These are phyloP conservation scores for Astragalus membranaceus DNA, from an alignment of 306 rosid species.

Conservation along the genomic window DNA sequence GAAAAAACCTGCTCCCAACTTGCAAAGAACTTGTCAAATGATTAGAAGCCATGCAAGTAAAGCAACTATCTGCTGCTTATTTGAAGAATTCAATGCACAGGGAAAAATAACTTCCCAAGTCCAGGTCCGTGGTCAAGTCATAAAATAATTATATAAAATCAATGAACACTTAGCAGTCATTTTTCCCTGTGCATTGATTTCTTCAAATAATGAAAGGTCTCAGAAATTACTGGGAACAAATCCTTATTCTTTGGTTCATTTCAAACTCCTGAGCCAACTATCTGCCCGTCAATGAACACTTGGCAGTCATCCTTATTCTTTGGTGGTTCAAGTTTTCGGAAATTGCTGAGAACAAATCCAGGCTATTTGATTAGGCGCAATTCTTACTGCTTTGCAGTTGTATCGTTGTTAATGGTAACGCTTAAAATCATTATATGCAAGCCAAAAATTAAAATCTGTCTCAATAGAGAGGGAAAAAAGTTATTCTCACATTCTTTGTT, in stretches of 20 bases:
- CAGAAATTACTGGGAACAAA: too few relatives aligned
- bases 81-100: not conserved
- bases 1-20: not conserved
- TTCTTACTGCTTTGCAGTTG: not conserved
- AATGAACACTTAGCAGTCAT: not conserved
- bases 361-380: not conserved
- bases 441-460: not conserved
- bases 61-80: not conserved
- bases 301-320: too few relatives aligned
- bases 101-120: not conserved
- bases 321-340: not conserved
- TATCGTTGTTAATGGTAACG: not conserved
- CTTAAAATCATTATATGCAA: slow-evolving; percentile 7
- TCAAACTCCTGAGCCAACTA: too few relatives aligned
- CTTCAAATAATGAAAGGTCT: too few relatives aligned
- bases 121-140: not conserved
- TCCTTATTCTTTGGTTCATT: not conserved
- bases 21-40: not conserved
- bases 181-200: too few relatives aligned
- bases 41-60: not conserved
- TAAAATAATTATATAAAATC: not conserved
- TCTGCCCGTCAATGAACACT: too few relatives aligned
- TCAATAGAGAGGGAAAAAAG: too few relatives aligned
- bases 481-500: too few relatives aligned
- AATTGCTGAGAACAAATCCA: not conserved